Evolutionary conservation across 768 basidiomycete genomes (phyloP).

Genomic region (Boletus rubropictus): DNA sequence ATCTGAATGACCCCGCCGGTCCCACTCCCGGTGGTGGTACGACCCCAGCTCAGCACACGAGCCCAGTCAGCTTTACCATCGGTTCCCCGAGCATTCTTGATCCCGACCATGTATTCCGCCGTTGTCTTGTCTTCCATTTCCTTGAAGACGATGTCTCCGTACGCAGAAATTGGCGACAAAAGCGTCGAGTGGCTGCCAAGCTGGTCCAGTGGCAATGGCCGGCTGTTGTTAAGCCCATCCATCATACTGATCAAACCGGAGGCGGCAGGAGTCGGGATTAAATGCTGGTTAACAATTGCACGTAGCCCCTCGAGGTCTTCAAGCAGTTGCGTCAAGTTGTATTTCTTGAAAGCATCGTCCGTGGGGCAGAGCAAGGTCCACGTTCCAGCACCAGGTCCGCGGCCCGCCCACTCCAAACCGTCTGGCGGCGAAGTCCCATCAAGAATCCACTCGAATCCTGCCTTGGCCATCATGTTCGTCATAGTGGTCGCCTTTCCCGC

Average conservation of each 20-base stretch:
- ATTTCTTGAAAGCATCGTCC: conserved; percentile 84
- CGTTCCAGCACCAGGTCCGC: conserved; percentile 42
- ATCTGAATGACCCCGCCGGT: conserved; percentile 88
- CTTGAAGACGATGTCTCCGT: conserved; percentile 83
- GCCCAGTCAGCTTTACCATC: conserved; percentile 59
- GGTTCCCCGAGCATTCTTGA: conserved; percentile 67
- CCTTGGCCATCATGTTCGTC: conserved; percentile 74
- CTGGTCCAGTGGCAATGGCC: conserved; percentile 67
- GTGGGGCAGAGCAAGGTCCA: conserved; percentile 92
- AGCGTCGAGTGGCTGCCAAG: conserved; percentile 73
- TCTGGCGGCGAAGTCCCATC: conserved; percentile 78
- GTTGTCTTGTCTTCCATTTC: conserved; percentile 38
- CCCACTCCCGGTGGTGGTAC: conserved; percentile 64
- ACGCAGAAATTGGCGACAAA: conserved; percentile 56
- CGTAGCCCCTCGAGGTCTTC: conserved; percentile 49
- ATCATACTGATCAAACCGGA: conserved; percentile 24
- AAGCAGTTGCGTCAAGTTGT: conserved; percentile 75
- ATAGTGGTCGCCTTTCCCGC: conserved; percentile 89
- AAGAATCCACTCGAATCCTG: conserved; percentile 86
- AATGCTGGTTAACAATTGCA: conserved; percentile 68
- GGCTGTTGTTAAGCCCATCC: conserved; percentile 54
- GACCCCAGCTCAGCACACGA: conserved; percentile 65
- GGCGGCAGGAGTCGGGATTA: conserved; percentile 46
- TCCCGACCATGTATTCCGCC: conserved; percentile 54
- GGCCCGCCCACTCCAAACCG: conserved; percentile 58